A percentile compares a stretch with the other conserved stretches of the same genome.
phyloP scores from a whole-genome alignment of 768 basidiomycete genomes.

The button mushroom (Agaricus bisporus) region DNA sequence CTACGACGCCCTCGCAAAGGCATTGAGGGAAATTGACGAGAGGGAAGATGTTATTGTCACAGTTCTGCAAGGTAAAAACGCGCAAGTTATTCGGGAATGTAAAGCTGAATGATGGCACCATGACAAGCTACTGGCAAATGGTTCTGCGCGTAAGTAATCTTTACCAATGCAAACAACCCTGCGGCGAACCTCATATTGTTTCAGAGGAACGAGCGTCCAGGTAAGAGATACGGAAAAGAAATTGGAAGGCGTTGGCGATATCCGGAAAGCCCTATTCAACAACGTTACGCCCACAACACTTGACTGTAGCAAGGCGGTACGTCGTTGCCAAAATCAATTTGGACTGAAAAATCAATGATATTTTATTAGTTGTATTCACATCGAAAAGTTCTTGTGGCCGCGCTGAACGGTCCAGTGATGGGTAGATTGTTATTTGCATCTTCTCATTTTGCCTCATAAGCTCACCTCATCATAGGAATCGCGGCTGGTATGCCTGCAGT shows the following conservation, averaged over 20 bases:
- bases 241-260: conserved; percentile 16
- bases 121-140: conserved; percentile 54
- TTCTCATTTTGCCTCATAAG: background rate
- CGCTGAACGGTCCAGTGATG: conserved; percentile 71
- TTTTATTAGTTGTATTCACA: conserved; percentile 54
- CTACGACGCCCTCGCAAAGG: conserved; percentile 54
- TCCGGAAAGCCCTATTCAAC: conserved; percentile 43
- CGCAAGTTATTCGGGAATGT: background rate
- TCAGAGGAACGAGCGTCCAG: conserved; percentile 57
- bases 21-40: conserved; percentile 50
- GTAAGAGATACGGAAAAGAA: conserved; percentile 12
- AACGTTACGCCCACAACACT: conserved; percentile 45
- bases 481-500: conserved; percentile 42
- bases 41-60: conserved; percentile 60
- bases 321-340: conserved; percentile 12
- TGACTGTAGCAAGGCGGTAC: conserved; percentile 60
- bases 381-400: conserved; percentile 63
- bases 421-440: conserved; percentile 31
- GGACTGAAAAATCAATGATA: background rate
- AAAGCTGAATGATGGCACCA: background rate
- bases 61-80: conserved; percentile 53
- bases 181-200: background rate
- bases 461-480: conserved; percentile 40
- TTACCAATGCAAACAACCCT: background rate
- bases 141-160: conserved; percentile 61